A percentile compares a stretch with the other conserved stretches of the same genome.
phyloP scores from a whole-genome alignment of 371 early-diverging fungal genomes.

The Sporodiniella umbellata region DNA sequence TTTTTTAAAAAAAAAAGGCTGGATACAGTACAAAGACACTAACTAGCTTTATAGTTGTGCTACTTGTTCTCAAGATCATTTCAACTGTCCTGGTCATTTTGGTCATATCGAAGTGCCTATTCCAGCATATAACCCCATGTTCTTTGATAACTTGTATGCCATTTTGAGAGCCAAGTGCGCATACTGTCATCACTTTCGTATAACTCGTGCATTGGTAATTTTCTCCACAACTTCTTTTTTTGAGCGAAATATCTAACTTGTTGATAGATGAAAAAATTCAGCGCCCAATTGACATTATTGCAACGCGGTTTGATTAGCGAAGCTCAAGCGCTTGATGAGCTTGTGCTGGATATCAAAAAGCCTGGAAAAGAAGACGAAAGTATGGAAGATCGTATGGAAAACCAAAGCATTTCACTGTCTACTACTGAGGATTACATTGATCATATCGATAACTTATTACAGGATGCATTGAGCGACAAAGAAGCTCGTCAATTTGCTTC shows the following conservation, averaged over 20 bases:
- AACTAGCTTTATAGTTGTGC: constrained; percentile 60
- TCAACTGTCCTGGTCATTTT: constrained; percentile 97
- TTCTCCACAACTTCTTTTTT: too few species aligned
- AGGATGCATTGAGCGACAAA: constrained; percentile 27
- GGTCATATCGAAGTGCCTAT: constrained; percentile 98
- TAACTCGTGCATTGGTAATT: constrained; percentile 64
- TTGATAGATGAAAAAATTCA: constrained; percentile 40
- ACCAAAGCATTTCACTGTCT: constrained; percentile 43
- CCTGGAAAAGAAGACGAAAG: constrained; percentile 44
- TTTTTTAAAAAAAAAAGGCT: not conserved
- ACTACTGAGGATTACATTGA: constrained; percentile 56
- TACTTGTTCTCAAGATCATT: constrained; percentile 83
- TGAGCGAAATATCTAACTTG: not conserved
- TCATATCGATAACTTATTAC: constrained; percentile 44
- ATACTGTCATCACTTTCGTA: constrained; percentile 88
- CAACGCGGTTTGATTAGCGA: constrained; percentile 79
- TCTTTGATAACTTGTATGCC: constrained; percentile 84
- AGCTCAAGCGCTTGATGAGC: constrained; percentile 75
- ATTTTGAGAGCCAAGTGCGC: constrained; percentile 87
- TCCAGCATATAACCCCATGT: constrained; percentile 96
- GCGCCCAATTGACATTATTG: constrained; percentile 69
- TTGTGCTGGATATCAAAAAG: constrained; percentile 39
- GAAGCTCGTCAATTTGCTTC: constrained; percentile 30
- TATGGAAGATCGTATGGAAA: constrained; percentile 46
- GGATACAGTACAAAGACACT: not conserved